A percentile compares a stretch with the other conserved stretches of the same genome.
Evolutionary conservation across 2,329 filamentous ascomycete genomes (phyloP).

Genomic region (Seiridium unicorne): DNA sequence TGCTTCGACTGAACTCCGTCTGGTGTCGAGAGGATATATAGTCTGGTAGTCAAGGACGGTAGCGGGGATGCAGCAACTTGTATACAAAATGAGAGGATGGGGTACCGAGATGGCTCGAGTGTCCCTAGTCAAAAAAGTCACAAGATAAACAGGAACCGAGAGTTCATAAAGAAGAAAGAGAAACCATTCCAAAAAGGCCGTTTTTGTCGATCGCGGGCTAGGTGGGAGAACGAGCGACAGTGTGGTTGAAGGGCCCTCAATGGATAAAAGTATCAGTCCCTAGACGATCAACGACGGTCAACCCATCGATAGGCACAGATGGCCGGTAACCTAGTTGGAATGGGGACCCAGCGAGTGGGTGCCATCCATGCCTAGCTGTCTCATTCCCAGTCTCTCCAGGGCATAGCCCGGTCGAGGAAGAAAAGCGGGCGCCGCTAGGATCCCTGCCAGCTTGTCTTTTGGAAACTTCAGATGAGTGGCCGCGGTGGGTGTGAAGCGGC

Average conservation of each 20-base stretch:
- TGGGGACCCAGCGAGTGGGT: conserved; percentile 28
- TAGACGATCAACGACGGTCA: conserved; percentile 39
- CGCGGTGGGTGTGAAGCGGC: conserved; percentile 4
- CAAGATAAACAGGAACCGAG: conserved; percentile 32
- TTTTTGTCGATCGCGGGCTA: conserved; percentile 32
- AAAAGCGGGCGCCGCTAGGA: conserved; percentile 5
- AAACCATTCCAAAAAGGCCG: conserved; percentile 22
- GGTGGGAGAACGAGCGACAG: conserved; percentile 28
- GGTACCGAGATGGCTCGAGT: conserved; percentile 26
- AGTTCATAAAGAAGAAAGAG: conserved; percentile 31
- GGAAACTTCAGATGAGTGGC: conserved; percentile 10
- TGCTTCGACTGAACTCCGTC: conserved; percentile 15
- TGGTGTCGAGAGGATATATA: background rate
- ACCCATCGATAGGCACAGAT: conserved; percentile 35
- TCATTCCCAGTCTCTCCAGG: conserved; percentile 37
- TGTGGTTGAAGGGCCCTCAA: conserved; percentile 25
- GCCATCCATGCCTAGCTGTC: conserved; percentile 43
- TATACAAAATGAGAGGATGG: conserved; percentile 30
- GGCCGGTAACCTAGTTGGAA: conserved; percentile 30
- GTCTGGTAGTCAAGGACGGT: background rate
- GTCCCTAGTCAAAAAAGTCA: conserved; percentile 30
- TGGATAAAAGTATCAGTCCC: conserved; percentile 8
- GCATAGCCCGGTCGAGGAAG: conserved; percentile 12
- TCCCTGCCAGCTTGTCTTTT: conserved; percentile 8
- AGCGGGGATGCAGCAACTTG: conserved; percentile 19